phyloP scores from a whole-genome alignment of 352 stramenopile species.

The Phytopythium ostracodes region DNA sequence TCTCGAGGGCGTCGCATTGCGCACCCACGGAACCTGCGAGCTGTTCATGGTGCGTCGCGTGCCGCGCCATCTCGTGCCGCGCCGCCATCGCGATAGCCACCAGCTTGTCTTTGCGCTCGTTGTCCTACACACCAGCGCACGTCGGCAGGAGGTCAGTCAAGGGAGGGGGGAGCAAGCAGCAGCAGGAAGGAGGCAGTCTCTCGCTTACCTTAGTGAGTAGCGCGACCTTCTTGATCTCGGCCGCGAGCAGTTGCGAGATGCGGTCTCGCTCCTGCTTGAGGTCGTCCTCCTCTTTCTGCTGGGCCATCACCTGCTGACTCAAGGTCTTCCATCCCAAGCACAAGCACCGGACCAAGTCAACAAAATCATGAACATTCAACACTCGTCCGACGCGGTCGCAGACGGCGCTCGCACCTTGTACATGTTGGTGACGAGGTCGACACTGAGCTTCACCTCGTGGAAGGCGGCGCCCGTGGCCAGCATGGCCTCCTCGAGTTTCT shows the following conservation, averaged over 20 bases:
- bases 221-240: slow-evolving; percentile 79
- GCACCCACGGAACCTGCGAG: slow-evolving; percentile 26
- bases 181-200: not conserved
- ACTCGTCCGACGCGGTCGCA: not conserved
- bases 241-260: slow-evolving; percentile 40
- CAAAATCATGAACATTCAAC: not conserved
- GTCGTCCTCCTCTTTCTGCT: slow-evolving; percentile 58
- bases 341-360: not conserved
- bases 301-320: slow-evolving; percentile 35
- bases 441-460: slow-evolving; percentile 76
- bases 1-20: slow-evolving; percentile 17
- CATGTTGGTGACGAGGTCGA: slow-evolving; percentile 85
- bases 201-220: slow-evolving; percentile 46
- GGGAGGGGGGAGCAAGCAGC: too few relatives aligned
- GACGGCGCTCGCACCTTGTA: slow-evolving; percentile 61
- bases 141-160: too few relatives aligned
- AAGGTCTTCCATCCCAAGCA: not conserved
- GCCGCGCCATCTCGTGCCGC: slow-evolving; percentile 61
- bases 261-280: slow-evolving; percentile 58
- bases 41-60: slow-evolving; percentile 41
- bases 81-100: slow-evolving; percentile 75
- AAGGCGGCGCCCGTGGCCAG: slow-evolving; percentile 53
- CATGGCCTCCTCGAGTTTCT: slow-evolving; percentile 72
- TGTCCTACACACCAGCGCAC: slow-evolving; percentile 30
- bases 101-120: slow-evolving; percentile 68